Evolutionary conservation across 495 filamentous ascomycete genomes (phyloP), one percentile per base, ranked within the genome.

Genomic region (Aspergillus sparsus): DNA sequence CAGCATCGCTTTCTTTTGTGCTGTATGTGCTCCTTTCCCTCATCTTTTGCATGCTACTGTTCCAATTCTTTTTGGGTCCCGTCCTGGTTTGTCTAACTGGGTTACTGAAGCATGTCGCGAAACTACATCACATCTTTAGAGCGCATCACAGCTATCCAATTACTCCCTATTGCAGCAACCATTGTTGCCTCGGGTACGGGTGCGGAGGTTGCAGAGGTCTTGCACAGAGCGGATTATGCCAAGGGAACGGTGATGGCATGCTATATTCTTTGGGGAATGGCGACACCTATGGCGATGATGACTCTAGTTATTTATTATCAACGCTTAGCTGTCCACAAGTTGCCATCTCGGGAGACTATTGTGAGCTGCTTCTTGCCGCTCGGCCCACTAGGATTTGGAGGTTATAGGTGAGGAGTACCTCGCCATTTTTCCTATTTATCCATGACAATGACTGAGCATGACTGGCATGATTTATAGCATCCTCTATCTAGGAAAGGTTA

Each of bases 291-390:
- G 36, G 75, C 78, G n/a, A 58, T 76, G 37, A 57, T 63, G 1
- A 66, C 80, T 8, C 58, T 81, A n/a, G 74, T 74, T 5, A 78
- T 80, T 10, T 82, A 82, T 55, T 81, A 79, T 61, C 77, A 79
- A 31, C 72, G 79, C 8, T 64, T 82, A 5, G 72, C 77, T 6
- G 68, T 77, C 4, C 68, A 79, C 53, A 78, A 78, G 55, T 68
- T 79, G 13, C 80, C 77, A 12, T 70, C 77, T 1, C 64, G 75
- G 5, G 79, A 79, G 62, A 67, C 73, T 34, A 76, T 82, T 32
- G 80, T 81, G 9, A 73, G 68, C 55, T 72, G 72, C 31, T 80
- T 81, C 56, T 68, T 82, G 8, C 80, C 80, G 0, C 53, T 81
- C 2, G 79, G 80, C 2, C 80, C 80, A 3, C 62, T 82, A 6